Conservation (phyloP, 768 basidiomycete genomes). For the Lactarius pseudohatsudake region DNA sequence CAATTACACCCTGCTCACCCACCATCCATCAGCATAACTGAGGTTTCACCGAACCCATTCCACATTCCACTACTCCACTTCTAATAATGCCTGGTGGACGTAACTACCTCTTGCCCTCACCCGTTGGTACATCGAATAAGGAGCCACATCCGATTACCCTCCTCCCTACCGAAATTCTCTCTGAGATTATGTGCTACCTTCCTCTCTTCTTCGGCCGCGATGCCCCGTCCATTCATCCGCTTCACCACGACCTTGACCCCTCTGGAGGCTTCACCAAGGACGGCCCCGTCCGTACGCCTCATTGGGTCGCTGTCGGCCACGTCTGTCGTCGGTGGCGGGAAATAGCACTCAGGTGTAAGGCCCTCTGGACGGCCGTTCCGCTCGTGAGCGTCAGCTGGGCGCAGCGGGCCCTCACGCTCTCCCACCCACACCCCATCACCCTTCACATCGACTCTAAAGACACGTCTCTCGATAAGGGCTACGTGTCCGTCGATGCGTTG, state of each 20-base stretch:
- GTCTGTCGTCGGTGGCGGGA: constrained; percentile 26
- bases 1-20: no score
- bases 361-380: constrained; percentile 22
- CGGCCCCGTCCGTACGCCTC: constrained; percentile 24
- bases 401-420: constrained; percentile 19
- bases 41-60: neutral
- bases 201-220: constrained; percentile 17
- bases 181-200: constrained; percentile 24
- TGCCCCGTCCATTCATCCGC: constrained; percentile 19
- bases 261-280: constrained; percentile 11
- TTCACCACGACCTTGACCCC: constrained; percentile 20
- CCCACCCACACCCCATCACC: constrained; percentile 16
- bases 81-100: neutral
- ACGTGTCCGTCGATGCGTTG: constrained; percentile 18
- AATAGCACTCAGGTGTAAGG: constrained; percentile 20
- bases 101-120: neutral
- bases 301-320: constrained; percentile 27
- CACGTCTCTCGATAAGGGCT: constrained; percentile 21
- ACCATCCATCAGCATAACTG: neutral
- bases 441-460: constrained; percentile 21
- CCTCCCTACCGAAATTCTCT: constrained; percentile 21
- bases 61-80: neutral
- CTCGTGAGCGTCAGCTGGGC: constrained; percentile 22
- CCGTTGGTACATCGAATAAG: neutral
- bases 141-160: constrained; percentile 11